These are phyloP conservation scores for Cladosporium sp. DNA, from an alignment of 2,329 filamentous ascomycete genomes.

Conservation along the genomic window DNA sequence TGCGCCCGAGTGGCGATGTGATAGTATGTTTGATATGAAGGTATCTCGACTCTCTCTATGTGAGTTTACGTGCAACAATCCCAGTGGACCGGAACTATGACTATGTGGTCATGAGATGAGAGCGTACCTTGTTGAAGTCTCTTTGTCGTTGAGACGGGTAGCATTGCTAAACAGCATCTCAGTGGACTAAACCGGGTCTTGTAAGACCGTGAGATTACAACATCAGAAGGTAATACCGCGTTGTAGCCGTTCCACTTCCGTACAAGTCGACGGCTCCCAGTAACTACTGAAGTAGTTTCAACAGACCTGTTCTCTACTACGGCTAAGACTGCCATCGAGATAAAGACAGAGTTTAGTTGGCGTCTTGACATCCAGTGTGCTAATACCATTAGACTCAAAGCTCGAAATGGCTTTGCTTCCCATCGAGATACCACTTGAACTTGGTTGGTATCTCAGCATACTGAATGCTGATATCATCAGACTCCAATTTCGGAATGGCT, in stretches of 20 bases:
- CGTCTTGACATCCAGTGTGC: not conserved
- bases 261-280: not conserved
- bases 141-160: not conserved
- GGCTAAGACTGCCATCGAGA: not conserved
- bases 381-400: not conserved
- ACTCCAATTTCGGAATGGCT: not conserved
- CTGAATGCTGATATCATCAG: not conserved
- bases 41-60: not conserved
- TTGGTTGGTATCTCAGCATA: not conserved
- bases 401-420: not conserved
- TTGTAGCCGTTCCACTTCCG: not conserved
- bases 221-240: not conserved
- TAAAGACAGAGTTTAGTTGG: too few relatives aligned
- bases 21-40: not conserved
- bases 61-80: not conserved
- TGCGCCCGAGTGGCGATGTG: not conserved
- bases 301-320: not conserved
- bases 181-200: not conserved
- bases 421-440: not conserved
- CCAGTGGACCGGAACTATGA: not conserved
- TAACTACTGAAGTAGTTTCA: not conserved
- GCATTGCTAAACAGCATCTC: not conserved
- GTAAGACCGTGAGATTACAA: not conserved
- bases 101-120: not conserved
- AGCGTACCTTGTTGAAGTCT: not conserved